Conservation (phyloP, 2,329 filamentous ascomycete species). For the Amauroascus verrucosus region DNA sequence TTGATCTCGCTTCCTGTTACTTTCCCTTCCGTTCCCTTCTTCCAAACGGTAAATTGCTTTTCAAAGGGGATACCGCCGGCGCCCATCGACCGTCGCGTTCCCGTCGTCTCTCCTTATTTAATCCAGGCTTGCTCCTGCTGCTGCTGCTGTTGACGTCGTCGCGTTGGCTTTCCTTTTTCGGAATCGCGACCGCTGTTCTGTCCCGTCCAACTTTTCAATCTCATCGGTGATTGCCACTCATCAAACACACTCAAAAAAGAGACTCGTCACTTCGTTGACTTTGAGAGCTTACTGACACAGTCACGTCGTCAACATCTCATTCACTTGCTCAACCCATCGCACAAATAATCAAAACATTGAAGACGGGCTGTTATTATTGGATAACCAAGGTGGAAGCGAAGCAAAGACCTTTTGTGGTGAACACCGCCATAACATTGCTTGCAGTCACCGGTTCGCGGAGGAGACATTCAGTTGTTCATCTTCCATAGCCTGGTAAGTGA, state of each 20-base stretch:
- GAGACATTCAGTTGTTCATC: slow-evolving; percentile 99
- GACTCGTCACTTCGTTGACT: background rate
- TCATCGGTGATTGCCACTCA: background rate
- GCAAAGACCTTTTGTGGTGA: background rate
- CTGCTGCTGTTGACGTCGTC: background rate
- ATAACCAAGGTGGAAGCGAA: background rate
- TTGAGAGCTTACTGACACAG: background rate
- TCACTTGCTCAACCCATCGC: background rate
- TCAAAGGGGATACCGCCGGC: background rate
- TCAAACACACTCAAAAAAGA: background rate
- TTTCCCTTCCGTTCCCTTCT: slow-evolving; percentile 2
- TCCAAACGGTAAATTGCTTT: slow-evolving; percentile 1
- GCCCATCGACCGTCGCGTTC: slow-evolving; percentile 3
- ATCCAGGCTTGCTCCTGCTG: background rate
- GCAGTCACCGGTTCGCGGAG: slow-evolving; percentile 49
- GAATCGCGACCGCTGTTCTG: background rate
- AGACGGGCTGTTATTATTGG: background rate
- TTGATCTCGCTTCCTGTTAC: slow-evolving; percentile 6
- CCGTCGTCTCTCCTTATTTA: background rate
- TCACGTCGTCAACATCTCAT: background rate
- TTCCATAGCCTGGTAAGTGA: slow-evolving; percentile 44
- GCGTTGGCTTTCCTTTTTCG: slow-evolving; percentile 2
- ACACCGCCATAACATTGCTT: slow-evolving; percentile 12
- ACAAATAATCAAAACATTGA: background rate
- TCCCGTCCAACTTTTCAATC: background rate